Evolutionary conservation across 441 rosid genomes (phyloP).

Genomic region (Croton setiger): DNA sequence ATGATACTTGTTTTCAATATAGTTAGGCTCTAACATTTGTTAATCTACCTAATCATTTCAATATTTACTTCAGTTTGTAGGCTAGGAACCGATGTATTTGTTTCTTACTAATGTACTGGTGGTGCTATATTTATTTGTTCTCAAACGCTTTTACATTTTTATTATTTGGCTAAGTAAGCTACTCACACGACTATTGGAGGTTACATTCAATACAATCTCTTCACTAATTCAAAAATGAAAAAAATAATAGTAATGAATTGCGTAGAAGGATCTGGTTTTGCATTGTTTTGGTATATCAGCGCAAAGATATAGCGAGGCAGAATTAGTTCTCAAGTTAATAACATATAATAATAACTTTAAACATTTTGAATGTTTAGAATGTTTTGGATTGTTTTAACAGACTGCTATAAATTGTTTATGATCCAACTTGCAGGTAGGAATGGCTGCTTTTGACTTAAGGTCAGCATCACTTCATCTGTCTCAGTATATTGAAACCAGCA

Average conservation of each 20-base stretch:
- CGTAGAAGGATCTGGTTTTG: not conserved
- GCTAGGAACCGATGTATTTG: not conserved
- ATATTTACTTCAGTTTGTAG: not conserved
- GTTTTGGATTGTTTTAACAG: not conserved
- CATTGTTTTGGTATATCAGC: not conserved
- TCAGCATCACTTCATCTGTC: conserved; percentile 92
- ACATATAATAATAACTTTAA: not conserved
- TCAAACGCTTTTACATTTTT: not conserved
- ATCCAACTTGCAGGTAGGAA: conserved; percentile 61
- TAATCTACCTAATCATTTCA: not conserved
- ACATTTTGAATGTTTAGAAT: not conserved
- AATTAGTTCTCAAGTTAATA: not conserved
- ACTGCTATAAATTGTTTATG: not conserved
- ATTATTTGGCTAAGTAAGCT: not conserved
- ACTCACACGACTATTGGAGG: not conserved
- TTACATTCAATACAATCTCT: not conserved
- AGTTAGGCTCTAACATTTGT: not conserved
- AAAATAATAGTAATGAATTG: not conserved
- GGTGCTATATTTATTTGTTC: not conserved
- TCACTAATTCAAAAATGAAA: not conserved
- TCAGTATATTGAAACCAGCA: conserved; percentile 94
- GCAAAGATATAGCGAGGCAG: not conserved
- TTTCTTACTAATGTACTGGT: not conserved
- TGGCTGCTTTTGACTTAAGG: conserved; percentile 94
- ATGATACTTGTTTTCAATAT: not conserved